A percentile compares a stretch with the other conserved stretches of the same genome.
Evolutionary conservation across 2,329 filamentous ascomycete species (phyloP).

Genomic region (Fusarium newnesense): DNA sequence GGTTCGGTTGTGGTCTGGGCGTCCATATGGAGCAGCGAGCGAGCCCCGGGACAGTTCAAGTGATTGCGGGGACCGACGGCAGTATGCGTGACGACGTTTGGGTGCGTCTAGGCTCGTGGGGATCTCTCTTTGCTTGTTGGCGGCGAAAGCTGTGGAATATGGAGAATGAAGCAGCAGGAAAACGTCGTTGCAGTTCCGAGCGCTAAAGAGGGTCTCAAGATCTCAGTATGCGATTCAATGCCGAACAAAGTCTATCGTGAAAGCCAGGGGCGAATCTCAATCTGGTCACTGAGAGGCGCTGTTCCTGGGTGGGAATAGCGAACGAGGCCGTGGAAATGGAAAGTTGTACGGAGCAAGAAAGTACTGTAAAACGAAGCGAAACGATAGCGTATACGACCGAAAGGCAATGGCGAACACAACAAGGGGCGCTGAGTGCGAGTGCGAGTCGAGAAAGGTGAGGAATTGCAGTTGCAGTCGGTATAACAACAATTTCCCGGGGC

Average conservation of each 20-base stretch:
- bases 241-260: conserved; percentile 22
- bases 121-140: conserved; percentile 27
- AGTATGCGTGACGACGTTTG: conserved; percentile 38
- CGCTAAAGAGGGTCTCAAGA: conserved; percentile 19
- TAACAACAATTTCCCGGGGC: conserved; percentile 35
- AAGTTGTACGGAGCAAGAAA: conserved; percentile 22
- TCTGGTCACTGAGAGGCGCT: conserved; percentile 37
- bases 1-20: conserved; percentile 51
- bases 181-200: conserved; percentile 25
- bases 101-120: conserved; percentile 29
- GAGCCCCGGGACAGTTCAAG: conserved; percentile 43
- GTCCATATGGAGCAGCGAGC: conserved; percentile 53
- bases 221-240: conserved; percentile 40
- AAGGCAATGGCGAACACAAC: conserved; percentile 23
- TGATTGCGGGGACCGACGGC: conserved; percentile 39
- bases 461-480: conserved; percentile 29
- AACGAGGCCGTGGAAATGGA: conserved; percentile 27
- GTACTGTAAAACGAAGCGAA: conserved; percentile 23
- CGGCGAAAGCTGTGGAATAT: conserved; percentile 30
- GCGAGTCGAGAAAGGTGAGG: conserved; percentile 7
- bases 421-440: conserved; percentile 23
- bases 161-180: conserved; percentile 22
- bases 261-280: conserved; percentile 38
- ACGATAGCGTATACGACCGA: conserved; percentile 30
- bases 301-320: conserved; percentile 41